phyloP scores from a whole-genome alignment of 176 grass and related monocot genomes.

The Oryza nivara region DNA sequence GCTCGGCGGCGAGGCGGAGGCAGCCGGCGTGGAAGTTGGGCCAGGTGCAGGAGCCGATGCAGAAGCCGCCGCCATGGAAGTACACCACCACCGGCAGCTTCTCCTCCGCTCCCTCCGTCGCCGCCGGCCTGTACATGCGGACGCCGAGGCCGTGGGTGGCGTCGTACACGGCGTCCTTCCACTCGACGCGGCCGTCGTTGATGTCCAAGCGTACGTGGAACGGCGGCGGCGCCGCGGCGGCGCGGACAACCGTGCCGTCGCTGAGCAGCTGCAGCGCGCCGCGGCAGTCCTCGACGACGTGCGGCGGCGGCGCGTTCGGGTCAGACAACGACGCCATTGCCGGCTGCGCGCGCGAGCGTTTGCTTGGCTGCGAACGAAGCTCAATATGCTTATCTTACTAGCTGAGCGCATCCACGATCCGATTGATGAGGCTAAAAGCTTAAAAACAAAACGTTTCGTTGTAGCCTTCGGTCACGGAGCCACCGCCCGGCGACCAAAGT shows the following conservation, averaged over 20 bases:
- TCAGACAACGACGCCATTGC: background rate
- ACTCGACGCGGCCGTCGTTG: conserved; percentile 47
- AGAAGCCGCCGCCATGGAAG: conserved; percentile 65
- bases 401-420: background rate
- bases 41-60: conserved; percentile 52
- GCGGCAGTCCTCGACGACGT: conserved; percentile 22
- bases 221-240: background rate
- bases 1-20: conserved; percentile 54
- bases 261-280: conserved; percentile 13
- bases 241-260: conserved; percentile 1
- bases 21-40: conserved; percentile 49
- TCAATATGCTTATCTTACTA: too few relatives aligned
- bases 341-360: too few relatives aligned
- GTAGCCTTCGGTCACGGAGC: too few relatives aligned
- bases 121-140: conserved; percentile 18
- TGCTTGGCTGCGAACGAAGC: too few relatives aligned
- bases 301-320: background rate
- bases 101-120: background rate
- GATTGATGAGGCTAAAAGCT: background rate
- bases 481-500: too few relatives aligned
- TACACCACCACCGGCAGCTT: conserved; percentile 41
- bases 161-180: conserved; percentile 48
- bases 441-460: background rate
- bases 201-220: too few relatives aligned
- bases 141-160: background rate